phyloP scores from a whole-genome alignment of 257 asterid genomes.

The Haberlea rhodopensis region DNA sequence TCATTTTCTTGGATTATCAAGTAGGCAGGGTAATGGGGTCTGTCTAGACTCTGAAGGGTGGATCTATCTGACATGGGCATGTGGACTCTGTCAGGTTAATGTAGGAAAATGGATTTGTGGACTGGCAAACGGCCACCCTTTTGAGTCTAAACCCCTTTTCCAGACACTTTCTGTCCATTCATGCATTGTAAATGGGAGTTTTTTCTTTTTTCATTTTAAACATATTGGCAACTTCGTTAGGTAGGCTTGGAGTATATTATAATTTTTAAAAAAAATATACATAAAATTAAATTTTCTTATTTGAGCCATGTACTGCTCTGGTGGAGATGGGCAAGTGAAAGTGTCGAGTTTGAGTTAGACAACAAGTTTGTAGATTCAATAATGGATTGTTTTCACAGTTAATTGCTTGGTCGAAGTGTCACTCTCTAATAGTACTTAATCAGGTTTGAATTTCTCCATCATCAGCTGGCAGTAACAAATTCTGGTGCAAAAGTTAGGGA shows the following conservation, averaged over 20 bases:
- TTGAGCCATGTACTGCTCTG: not conserved
- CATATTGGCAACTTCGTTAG: slow-evolving; percentile 6
- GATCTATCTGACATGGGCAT: slow-evolving; percentile 60
- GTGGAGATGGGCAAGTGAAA: not conserved
- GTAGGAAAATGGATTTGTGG: slow-evolving; percentile 51
- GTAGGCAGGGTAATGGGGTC: slow-evolving; percentile 61
- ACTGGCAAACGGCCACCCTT: slow-evolving; percentile 44
- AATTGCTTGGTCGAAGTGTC: slow-evolving; percentile 20
- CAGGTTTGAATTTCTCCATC: slow-evolving; percentile 16
- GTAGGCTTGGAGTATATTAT: not conserved
- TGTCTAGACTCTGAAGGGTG: slow-evolving; percentile 44
- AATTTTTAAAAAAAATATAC: no score
- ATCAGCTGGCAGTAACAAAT: slow-evolving; percentile 44
- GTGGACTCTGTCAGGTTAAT: slow-evolving; percentile 77
- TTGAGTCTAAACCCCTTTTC: slow-evolving; percentile 36
- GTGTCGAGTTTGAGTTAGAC: not conserved
- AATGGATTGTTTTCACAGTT: not conserved
- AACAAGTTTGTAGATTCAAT: not conserved
- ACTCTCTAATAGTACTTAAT: slow-evolving; percentile 9
- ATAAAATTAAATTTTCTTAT: no score
- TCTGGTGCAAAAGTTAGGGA: slow-evolving; percentile 26
- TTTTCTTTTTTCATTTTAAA: slow-evolving; percentile 19
- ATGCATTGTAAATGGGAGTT: slow-evolving; percentile 24
- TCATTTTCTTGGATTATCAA: slow-evolving; percentile 47
- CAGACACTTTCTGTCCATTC: slow-evolving; percentile 27